These are phyloP conservation scores for Cryomyces minteri DNA, from an alignment of 495 filamentous ascomycete species.

Conservation along the genomic window DNA sequence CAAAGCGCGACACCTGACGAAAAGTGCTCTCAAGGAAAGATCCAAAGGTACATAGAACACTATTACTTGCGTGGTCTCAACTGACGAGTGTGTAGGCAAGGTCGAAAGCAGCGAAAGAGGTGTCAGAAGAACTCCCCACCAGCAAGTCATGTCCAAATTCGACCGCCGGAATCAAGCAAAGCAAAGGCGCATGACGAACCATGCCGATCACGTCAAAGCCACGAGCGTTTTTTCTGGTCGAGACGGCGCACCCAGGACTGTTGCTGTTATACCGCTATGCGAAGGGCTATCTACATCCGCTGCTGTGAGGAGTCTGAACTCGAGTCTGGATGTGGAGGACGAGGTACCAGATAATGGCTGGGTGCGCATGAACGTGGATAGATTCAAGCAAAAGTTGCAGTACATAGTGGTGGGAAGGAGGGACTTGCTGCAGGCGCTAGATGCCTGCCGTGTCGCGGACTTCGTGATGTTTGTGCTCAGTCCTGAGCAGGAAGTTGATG, in stretches of 20 bases:
- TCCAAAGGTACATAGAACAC: conserved; percentile 46
- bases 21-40: conserved; percentile 61
- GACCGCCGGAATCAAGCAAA: conserved; percentile 85
- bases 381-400: conserved; percentile 83
- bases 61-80: not conserved
- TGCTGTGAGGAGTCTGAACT: conserved; percentile 52
- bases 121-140: conserved; percentile 72
- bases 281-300: conserved; percentile 42
- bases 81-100: conserved; percentile 29
- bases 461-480: conserved; percentile 76
- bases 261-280: conserved; percentile 79
- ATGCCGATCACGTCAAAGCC: conserved; percentile 56
- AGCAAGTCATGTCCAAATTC: conserved; percentile 93
- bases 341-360: conserved; percentile 41
- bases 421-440: conserved; percentile 55
- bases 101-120: conserved; percentile 36
- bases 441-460: conserved; percentile 77
- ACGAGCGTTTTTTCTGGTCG: conserved; percentile 65
- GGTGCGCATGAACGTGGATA: conserved; percentile 51
- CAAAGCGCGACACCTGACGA: conserved; percentile 81
- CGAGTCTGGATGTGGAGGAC: conserved; percentile 55
- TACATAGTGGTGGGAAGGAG: conserved; percentile 49
- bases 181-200: conserved; percentile 65
- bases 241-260: conserved; percentile 73
- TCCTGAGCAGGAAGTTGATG: conserved; percentile 63